Evolutionary conservation across 1,139 yeast genomes (phyloP), one percentile per base, ranked within the genome.

Genomic region (Taphrina deformans): DNA sequence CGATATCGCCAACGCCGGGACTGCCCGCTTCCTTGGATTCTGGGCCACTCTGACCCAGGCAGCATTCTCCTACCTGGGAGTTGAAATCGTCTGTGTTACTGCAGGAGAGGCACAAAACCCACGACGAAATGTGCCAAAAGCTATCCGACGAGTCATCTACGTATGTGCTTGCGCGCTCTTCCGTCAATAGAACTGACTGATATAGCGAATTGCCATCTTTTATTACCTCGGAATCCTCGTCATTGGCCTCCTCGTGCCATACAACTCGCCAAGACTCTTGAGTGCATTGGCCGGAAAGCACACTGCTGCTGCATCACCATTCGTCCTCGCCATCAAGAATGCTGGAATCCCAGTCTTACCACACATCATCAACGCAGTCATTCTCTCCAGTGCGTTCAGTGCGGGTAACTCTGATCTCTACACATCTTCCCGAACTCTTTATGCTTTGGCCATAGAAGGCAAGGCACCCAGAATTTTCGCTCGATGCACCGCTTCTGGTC

Each of bases 61-160:
- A 0, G 80, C 89, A 0, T 88, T 86, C 72, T 86, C 95, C 0
- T 89, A 86, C 71, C 83, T 87, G 65, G 96, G 96, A 0, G 86
- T 92, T 0, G 96, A 89, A 71, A 85, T 87, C 68, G 95, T 89
- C 27, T 86, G 88, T 70, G 84, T 89, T 67, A 92, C 96, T 0
- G 93, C 96, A 1, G 89, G 93, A 73, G 96, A 90, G 74, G 89
- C 93, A 10, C 80, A 87, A 68, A 87, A 88, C 70, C 96, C 96
- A 0, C 80, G 96, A 68, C 84, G 83, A 69, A 85, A 95, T 0
- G 78, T 89, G 27, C 96, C 96, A 1, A 82, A 86, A 14, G 96
- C 96, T 0, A 87, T 96, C 0, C 84, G 80, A 70, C 79, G 87
- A 70, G 89, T 89, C 1, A 88, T 87, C 71, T 85, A 88, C 81